Conservation (phyloP, 2,329 filamentous ascomycete genomes). For the Botrytis byssoidea region DNA sequence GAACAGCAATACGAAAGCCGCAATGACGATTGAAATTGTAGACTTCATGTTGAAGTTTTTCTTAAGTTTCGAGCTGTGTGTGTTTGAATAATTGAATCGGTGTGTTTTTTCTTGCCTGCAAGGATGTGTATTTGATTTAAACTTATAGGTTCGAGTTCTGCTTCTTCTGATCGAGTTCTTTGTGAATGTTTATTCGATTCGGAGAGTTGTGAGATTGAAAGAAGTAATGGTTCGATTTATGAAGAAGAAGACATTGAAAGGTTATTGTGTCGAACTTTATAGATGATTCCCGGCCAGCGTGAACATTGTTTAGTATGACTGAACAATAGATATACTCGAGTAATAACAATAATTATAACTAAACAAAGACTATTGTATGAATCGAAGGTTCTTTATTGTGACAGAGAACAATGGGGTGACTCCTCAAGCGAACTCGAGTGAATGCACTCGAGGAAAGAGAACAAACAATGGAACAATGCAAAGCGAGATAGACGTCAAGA, state of each 20-base stretch:
- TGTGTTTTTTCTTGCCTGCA: conserved; percentile 26
- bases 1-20: conserved; percentile 26
- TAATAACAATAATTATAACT: conserved; percentile 21
- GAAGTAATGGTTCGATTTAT: not conserved
- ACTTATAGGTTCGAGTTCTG: conserved; percentile 12
- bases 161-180: not conserved
- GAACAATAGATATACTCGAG: conserved; percentile 26
- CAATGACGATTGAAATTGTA: conserved; percentile 20
- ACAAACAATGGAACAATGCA: conserved; percentile 6
- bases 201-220: not conserved
- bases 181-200: not conserved
- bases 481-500: not conserved
- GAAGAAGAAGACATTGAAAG: conserved; percentile 2
- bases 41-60: conserved; percentile 18
- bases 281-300: conserved; percentile 28
- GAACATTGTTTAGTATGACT: conserved; percentile 26
- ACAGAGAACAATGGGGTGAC: conserved; percentile 12
- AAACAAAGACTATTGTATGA: conserved; percentile 6
- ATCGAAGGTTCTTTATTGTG: not conserved
- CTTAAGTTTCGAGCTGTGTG: conserved; percentile 17
- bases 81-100: not conserved
- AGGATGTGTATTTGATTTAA: conserved; percentile 19
- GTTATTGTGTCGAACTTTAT: conserved; percentile 19
- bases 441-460: not conserved
- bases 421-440: conserved; percentile 5